Percentiles rank a stretch among this genome's conserved stretches.
These are phyloP conservation scores for Podaxis sp. DNA, from an alignment of 768 basidiomycete genomes.

Conservation along the genomic window DNA sequence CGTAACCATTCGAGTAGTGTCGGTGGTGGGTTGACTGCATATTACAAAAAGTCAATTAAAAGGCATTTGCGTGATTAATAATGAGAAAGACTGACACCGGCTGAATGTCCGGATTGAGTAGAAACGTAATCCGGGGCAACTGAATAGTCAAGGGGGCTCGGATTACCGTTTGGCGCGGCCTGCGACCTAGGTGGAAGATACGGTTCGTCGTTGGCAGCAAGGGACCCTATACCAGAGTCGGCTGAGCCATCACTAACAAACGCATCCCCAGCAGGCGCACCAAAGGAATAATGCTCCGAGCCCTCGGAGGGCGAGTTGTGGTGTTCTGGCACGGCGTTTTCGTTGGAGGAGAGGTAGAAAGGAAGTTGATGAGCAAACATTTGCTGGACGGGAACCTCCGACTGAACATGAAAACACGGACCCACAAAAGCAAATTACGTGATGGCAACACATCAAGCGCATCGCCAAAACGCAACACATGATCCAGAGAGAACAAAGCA, in stretches of 20 bases:
- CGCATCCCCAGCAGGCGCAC: slow-evolving; percentile 3
- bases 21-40: background rate
- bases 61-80: background rate
- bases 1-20: background rate
- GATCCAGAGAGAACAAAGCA: slow-evolving; percentile 5
- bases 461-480: background rate
- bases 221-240: slow-evolving; percentile 2
- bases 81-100: background rate
- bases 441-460: background rate
- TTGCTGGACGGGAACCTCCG: slow-evolving; percentile 6
- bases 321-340: slow-evolving; percentile 13
- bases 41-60: background rate
- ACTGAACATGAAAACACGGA: slow-evolving; percentile 9
- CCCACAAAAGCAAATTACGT: slow-evolving; percentile 11
- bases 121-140: slow-evolving; percentile 3
- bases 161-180: background rate
- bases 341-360: background rate
- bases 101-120: background rate
- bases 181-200: slow-evolving; percentile 7
- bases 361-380: slow-evolving; percentile 3
- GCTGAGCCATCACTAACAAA: slow-evolving; percentile 6
- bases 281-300: slow-evolving; percentile 2
- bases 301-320: slow-evolving; percentile 4
- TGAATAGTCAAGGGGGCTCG: slow-evolving; percentile 12
- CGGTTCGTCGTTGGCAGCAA: slow-evolving; percentile 3